A percentile compares a stretch with the other conserved stretches of the same genome.
These are phyloP conservation scores for Saturnispora hagleri DNA, from an alignment of 805 yeast species.

Conservation along the genomic window DNA sequence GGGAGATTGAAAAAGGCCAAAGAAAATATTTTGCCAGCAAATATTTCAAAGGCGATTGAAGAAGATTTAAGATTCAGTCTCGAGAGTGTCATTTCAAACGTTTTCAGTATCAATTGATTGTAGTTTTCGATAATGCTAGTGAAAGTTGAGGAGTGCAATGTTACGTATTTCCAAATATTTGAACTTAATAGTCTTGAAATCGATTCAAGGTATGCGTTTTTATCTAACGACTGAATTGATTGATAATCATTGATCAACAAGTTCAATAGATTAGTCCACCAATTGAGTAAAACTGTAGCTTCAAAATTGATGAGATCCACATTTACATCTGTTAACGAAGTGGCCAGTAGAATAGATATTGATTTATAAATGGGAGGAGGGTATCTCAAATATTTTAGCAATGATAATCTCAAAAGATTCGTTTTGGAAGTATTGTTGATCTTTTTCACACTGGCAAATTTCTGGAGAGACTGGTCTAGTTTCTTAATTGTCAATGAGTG, in stretches of 20 bases:
- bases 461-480: conserved; percentile 35
- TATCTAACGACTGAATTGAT: conserved; percentile 36
- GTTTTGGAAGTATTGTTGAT: conserved; percentile 30
- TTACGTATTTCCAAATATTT: conserved; percentile 33
- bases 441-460: conserved; percentile 32
- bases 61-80: conserved; percentile 40
- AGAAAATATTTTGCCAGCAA: conserved; percentile 64
- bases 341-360: conserved; percentile 7
- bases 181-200: conserved; percentile 41
- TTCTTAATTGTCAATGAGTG: conserved; percentile 21
- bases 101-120: conserved; percentile 34
- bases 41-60: conserved; percentile 51
- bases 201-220: conserved; percentile 45
- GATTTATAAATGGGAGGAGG: conserved; percentile 7
- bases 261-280: conserved; percentile 45
- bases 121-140: conserved; percentile 23
- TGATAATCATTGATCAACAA: conserved; percentile 23
- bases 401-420: conserved; percentile 38
- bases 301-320: conserved; percentile 5
- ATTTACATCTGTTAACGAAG: conserved; percentile 6
- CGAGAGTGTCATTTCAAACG: conserved; percentile 43
- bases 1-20: conserved; percentile 48
- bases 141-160: conserved; percentile 9
- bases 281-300: conserved; percentile 27
- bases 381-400: conserved; percentile 36